Percentiles rank a stretch among this genome's conserved stretches.
Conservation (phyloP, 352 stramenopile species). For the Pythium scleroteichum region DNA sequence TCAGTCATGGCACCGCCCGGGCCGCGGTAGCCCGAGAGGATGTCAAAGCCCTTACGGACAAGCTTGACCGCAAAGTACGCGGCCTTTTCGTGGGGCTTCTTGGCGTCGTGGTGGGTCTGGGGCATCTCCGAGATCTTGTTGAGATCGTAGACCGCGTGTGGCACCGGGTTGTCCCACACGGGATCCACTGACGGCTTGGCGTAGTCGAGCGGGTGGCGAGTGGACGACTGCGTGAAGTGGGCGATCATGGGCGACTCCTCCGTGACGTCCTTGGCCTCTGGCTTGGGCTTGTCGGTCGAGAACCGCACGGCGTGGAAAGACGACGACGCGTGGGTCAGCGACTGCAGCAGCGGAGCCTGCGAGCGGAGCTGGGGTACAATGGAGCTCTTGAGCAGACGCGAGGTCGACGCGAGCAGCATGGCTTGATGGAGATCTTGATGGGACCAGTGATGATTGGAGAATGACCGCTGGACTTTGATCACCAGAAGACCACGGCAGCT, state of each 20-base stretch:
- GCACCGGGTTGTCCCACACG: slow-evolving; percentile 41
- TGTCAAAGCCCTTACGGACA: slow-evolving; percentile 50
- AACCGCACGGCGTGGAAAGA: background rate
- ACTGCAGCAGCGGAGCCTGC: background rate
- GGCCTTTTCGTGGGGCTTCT: slow-evolving; percentile 39
- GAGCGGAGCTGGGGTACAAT: background rate
- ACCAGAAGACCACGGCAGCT: too few relatives aligned
- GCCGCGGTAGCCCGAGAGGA: slow-evolving; percentile 49
- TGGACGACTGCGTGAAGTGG: slow-evolving; percentile 33
- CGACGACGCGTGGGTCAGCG: background rate
- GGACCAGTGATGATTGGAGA: slow-evolving; percentile 2
- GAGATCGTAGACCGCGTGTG: slow-evolving; percentile 46
- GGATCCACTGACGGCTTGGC: background rate
- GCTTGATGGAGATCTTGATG: background rate
- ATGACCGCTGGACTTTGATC: background rate
- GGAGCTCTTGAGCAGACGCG: slow-evolving; percentile 4
- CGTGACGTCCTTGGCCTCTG: slow-evolving; percentile 18
- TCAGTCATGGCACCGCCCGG: slow-evolving; percentile 54
- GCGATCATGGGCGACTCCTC: slow-evolving; percentile 32
- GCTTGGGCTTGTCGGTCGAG: background rate
- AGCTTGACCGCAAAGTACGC: slow-evolving; percentile 42
- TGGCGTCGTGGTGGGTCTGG: slow-evolving; percentile 39
- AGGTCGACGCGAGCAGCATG: slow-evolving; percentile 7
- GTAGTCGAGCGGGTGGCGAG: slow-evolving; percentile 17
- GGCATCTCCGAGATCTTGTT: slow-evolving; percentile 33